Percentiles rank a stretch among this genome's conserved stretches.
phyloP scores from a whole-genome alignment of 306 rosid genomes.

The Castanea mollissima region DNA sequence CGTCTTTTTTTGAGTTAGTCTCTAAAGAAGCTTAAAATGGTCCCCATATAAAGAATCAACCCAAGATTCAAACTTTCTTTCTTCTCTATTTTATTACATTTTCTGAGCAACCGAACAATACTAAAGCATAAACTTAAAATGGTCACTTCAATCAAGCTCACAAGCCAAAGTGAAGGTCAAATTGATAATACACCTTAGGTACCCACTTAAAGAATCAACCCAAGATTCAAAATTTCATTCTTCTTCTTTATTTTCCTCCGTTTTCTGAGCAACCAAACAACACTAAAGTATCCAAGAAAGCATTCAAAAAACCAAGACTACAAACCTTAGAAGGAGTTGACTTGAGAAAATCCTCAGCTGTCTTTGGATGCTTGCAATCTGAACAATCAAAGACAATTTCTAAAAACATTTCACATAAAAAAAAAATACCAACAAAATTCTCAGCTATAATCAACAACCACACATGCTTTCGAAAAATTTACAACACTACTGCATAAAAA shows the following conservation, averaged over 20 bases:
- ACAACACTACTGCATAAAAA: too few species aligned
- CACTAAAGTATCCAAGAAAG: not conserved
- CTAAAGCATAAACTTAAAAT: not conserved
- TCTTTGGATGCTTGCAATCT: conserved; percentile 93
- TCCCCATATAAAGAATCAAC: too few species aligned
- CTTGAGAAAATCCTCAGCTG: conserved; percentile 73
- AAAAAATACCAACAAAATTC: not conserved
- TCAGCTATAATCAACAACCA: not conserved
- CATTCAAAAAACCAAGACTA: conserved; percentile 5
- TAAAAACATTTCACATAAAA: not conserved
- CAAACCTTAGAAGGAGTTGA: conserved; percentile 78
- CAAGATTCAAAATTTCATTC: conserved; percentile 20
- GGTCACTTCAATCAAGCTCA: not conserved
- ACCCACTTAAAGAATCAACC: not conserved
- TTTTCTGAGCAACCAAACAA: conserved; percentile 18
- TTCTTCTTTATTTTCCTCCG: not conserved
- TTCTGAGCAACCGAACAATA: too few species aligned
- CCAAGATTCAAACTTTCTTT: too few species aligned
- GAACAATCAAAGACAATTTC: conserved; percentile 15
- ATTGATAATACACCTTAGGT: not conserved
- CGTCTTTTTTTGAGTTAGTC: not conserved
- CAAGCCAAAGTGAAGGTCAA: conserved; percentile 4
- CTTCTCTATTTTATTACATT: too few species aligned
- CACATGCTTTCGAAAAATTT: not conserved
- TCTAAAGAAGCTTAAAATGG: not conserved